Conservation (phyloP, 1,284 basidiomycete species). For the Cerrena zonata region DNA sequence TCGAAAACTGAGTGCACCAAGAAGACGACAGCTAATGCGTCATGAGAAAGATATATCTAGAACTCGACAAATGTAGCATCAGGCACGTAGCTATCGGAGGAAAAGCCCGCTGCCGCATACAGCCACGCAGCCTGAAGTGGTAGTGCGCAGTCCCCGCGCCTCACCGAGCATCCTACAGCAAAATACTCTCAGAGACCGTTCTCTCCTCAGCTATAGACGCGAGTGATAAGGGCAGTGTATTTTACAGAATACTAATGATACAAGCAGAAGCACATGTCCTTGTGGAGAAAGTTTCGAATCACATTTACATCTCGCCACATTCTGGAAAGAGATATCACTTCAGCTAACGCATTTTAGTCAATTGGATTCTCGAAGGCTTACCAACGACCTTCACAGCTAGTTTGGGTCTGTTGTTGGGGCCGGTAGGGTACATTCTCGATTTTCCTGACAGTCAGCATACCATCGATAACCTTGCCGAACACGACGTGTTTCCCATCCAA, state of each 20-base stretch:
- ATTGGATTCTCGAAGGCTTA: slow-evolving; percentile 30
- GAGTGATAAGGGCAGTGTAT: too few species aligned
- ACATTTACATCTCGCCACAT: slow-evolving; percentile 51
- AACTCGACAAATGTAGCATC: background rate
- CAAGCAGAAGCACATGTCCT: too few species aligned
- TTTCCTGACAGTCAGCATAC: slow-evolving; percentile 86
- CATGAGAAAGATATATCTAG: background rate
- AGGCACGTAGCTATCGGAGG: background rate
- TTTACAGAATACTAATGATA: too few species aligned
- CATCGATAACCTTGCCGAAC: slow-evolving; percentile 81
- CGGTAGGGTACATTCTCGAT: slow-evolving; percentile 92
- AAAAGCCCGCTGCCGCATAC: background rate
- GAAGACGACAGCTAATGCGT: background rate
- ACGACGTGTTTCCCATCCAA: slow-evolving; percentile 86
- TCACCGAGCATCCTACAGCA: too few species aligned
- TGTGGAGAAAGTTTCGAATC: too few species aligned
- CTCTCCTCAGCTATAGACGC: too few species aligned
- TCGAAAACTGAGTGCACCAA: background rate
- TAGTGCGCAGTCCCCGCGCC: too few species aligned
- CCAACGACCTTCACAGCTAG: slow-evolving; percentile 80
- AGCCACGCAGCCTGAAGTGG: too few species aligned
- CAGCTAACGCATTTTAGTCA: background rate
- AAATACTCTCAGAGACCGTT: too few species aligned
- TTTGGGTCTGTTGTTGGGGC: slow-evolving; percentile 81
- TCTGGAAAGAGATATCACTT: slow-evolving; percentile 29